Conservation (phyloP, 1,284 basidiomycete species). For the Cerrena zonata region DNA sequence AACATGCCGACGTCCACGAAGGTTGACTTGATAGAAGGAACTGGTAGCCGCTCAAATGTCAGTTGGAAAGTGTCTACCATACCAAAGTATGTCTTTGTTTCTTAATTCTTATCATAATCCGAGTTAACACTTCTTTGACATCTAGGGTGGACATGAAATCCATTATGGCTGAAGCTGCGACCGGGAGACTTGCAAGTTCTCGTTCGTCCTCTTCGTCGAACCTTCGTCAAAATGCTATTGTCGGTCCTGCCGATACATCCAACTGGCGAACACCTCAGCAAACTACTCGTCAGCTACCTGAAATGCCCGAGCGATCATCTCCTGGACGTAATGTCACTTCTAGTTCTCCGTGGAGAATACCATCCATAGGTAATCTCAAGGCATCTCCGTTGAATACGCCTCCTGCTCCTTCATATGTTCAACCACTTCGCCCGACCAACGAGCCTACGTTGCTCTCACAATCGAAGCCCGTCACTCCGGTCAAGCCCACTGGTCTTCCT, state of each 20-base stretch:
- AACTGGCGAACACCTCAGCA: slow-evolving; percentile 15
- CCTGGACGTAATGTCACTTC: background rate
- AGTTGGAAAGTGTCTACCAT: slow-evolving; percentile 10
- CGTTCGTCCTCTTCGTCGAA: slow-evolving; percentile 2
- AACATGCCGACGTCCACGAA: background rate
- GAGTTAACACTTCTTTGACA: slow-evolving; percentile 3
- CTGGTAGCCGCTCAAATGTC: background rate
- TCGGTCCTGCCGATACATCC: slow-evolving; percentile 3
- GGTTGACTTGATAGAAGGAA: background rate
- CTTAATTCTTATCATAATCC: slow-evolving; percentile 1
- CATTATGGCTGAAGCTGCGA: slow-evolving; percentile 78
- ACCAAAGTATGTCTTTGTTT: slow-evolving; percentile 20
- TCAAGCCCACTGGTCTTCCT: background rate
- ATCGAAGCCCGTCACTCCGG: background rate
- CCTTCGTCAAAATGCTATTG: background rate
- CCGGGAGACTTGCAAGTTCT: slow-evolving; percentile 15
- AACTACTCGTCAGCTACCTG: background rate
- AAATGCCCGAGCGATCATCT: background rate
- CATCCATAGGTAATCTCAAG: background rate
- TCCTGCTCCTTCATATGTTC: background rate
- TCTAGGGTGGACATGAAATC: slow-evolving; percentile 74
- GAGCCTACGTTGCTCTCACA: background rate
- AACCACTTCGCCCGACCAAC: background rate
- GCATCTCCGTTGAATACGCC: background rate
- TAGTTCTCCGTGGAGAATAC: slow-evolving; percentile 1